These are phyloP conservation scores for Cyathus olla DNA, from an alignment of 1,284 basidiomycete species.

Conservation along the genomic window DNA sequence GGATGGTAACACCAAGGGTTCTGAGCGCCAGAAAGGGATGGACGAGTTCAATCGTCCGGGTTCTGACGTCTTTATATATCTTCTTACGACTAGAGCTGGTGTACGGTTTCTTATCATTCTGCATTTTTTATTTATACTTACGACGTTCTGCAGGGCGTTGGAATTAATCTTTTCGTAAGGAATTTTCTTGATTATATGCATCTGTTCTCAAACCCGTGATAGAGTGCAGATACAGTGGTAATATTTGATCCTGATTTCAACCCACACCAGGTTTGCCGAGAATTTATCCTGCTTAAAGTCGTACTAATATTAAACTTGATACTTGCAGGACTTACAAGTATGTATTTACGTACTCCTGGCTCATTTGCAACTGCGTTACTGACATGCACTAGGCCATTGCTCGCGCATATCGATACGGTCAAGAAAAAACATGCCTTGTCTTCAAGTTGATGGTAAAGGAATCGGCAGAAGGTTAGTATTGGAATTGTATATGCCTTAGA, in stretches of 20 bases:
- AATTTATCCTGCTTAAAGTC: too few species aligned
- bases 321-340: conserved; percentile 76
- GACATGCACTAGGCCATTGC: conserved; percentile 80
- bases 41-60: conserved; percentile 91
- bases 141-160: conserved; percentile 64
- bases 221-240: conserved; percentile 91
- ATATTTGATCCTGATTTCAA: conserved; percentile 96
- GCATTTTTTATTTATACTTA: conserved; percentile 1
- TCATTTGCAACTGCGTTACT: not conserved
- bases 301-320: not conserved
- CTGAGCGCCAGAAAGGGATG: conserved; percentile 92
- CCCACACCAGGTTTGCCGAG: conserved; percentile 79
- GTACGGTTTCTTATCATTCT: conserved; percentile 54
- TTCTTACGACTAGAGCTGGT: conserved; percentile 95
- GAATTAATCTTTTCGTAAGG: conserved; percentile 85
- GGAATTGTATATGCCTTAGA: conserved; percentile 4
- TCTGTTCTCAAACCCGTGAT: conserved; percentile 51
- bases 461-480: conserved; percentile 81
- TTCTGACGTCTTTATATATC: conserved; percentile 91
- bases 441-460: conserved; percentile 94
- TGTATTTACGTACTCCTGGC: conserved; percentile 13
- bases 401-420: conserved; percentile 87
- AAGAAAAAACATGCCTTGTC: conserved; percentile 86
- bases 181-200: not conserved
- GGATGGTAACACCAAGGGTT: conserved; percentile 93